Evolutionary conservation across 352 stramenopile species (phyloP).

Genomic region (Hyaloperonospora brassicae): DNA sequence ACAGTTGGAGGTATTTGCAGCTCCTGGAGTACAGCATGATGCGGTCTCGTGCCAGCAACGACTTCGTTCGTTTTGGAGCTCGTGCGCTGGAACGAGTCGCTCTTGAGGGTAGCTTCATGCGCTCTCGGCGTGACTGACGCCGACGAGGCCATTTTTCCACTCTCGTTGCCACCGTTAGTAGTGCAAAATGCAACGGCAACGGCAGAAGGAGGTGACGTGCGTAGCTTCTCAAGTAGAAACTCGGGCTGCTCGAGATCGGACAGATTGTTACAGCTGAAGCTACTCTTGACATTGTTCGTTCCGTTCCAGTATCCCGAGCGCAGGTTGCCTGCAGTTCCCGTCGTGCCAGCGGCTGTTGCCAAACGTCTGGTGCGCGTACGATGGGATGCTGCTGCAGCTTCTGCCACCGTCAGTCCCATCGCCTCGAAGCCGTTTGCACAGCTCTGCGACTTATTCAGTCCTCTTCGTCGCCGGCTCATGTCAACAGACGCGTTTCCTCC

Average conservation of each 20-base stretch:
- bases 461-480: slow-evolving; percentile 8
- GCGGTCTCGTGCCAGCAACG: slow-evolving; percentile 28
- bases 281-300: slow-evolving; percentile 64
- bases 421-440: slow-evolving; percentile 44
- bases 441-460: slow-evolving; percentile 53
- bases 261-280: slow-evolving; percentile 78
- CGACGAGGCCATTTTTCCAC: slow-evolving; percentile 13
- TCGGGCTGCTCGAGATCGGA: slow-evolving; percentile 52
- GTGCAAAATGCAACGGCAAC: slow-evolving; percentile 11
- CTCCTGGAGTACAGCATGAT: slow-evolving; percentile 33
- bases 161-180: slow-evolving; percentile 39
- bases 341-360: slow-evolving; percentile 12
- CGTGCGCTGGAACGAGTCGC: slow-evolving; percentile 39
- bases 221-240: slow-evolving; percentile 31
- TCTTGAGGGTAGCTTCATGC: slow-evolving; percentile 34
- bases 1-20: slow-evolving; percentile 6
- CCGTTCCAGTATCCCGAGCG: slow-evolving; percentile 68
- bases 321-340: slow-evolving; percentile 28
- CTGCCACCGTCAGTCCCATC: slow-evolving; percentile 50
- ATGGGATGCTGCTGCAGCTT: slow-evolving; percentile 57
- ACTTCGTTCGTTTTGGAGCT: slow-evolving; percentile 33
- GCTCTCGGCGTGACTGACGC: slow-evolving; percentile 23
- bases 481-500: no score
- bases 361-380: slow-evolving; percentile 43
- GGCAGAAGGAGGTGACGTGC: slow-evolving; percentile 13